Base-by-base conservation (phyloP, 371 early-diverging fungal species). In the Saksenaea vasiformis region DNA sequence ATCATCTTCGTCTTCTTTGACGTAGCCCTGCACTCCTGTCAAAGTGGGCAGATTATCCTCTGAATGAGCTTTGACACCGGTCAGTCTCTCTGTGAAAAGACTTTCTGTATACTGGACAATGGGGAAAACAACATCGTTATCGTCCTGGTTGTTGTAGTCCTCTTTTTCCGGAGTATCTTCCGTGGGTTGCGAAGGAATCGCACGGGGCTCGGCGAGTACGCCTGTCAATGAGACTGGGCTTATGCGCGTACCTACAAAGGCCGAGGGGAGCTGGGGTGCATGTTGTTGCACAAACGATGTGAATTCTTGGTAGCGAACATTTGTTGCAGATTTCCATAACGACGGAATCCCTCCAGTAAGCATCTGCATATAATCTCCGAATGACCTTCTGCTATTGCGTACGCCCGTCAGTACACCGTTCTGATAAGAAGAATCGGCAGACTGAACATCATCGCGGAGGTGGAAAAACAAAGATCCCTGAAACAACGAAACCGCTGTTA, bases 391-490 rank as follows among this genome's bases (percentile, higher is more conserved):
- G 22, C 11, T 22, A 35, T 24, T 36, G 53, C n/a, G 37, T 39
- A 47, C 51, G 1, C 51, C 51, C 9, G 58, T 28, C 37, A 60
- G 24, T 34, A 38, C 19, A 8, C 22, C 55, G 28, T 22, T 28
- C 2, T 35, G 41, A 34, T 56, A 31, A 37, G 58, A 43, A 13
- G n/a, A 19, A 36, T n/a, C 10, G 2, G 19, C 15, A 1, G 53
- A 14, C 24, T 54, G 14, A 22, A 47, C 53, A 3, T 36, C 13
- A 19, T 67, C 59, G n/a, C 62, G 53, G 31, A 67, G 10, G 27
- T 53, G 47, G 44, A 56, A 67, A 44, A 67, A 67, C 14, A 67
- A 60, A 15, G 67, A 38, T 11, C 67, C 67, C 67, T 67, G 36
- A 47, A 26, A 47, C 51, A 47, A 47, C 24, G 10, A 47, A 47